phyloP scores from a whole-genome alignment of 1,139 yeast species.

The Pichia sp. region DNA sequence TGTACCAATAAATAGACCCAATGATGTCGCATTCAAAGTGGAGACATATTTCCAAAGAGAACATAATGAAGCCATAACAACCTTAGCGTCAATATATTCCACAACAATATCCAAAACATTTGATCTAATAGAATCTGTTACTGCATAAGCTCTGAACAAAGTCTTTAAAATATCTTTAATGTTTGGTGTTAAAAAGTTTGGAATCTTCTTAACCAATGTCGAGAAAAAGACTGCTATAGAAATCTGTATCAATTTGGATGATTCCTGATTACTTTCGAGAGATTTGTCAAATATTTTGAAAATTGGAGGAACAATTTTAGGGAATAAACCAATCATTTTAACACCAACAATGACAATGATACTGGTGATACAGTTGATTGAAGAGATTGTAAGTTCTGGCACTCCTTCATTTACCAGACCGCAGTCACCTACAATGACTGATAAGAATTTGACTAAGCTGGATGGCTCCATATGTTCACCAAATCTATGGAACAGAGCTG shows the following conservation, averaged over 20 bases:
- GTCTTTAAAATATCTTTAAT: slow-evolving; percentile 52
- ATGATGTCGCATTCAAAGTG: slow-evolving; percentile 34
- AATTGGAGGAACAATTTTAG: slow-evolving; percentile 73
- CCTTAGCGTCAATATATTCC: slow-evolving; percentile 59
- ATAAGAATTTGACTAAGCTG: slow-evolving; percentile 40
- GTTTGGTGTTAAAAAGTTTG: slow-evolving; percentile 73
- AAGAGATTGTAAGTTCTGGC: slow-evolving; percentile 64
- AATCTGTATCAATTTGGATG: slow-evolving; percentile 41
- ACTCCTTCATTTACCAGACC: slow-evolving; percentile 36
- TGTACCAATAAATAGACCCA: slow-evolving; percentile 63
- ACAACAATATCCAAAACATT: slow-evolving; percentile 59
- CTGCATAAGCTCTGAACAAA: slow-evolving; percentile 48
- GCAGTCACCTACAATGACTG: slow-evolving; percentile 39
- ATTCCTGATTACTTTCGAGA: slow-evolving; percentile 28
- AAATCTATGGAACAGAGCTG: slow-evolving; percentile 56
- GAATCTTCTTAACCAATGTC: slow-evolving; percentile 72
- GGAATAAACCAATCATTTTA: slow-evolving; percentile 75
- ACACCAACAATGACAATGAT: slow-evolving; percentile 74
- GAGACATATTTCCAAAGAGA: slow-evolving; percentile 56
- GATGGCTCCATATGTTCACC: slow-evolving; percentile 43
- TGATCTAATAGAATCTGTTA: slow-evolving; percentile 52
- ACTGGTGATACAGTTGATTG: slow-evolving; percentile 65
- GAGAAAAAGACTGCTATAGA: slow-evolving; percentile 68
- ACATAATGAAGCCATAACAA: slow-evolving; percentile 53
- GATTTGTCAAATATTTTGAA: slow-evolving; percentile 46